Conservation (phyloP, 2,329 filamentous ascomycete species). For the Colletotrichum chrysophilum region DNA sequence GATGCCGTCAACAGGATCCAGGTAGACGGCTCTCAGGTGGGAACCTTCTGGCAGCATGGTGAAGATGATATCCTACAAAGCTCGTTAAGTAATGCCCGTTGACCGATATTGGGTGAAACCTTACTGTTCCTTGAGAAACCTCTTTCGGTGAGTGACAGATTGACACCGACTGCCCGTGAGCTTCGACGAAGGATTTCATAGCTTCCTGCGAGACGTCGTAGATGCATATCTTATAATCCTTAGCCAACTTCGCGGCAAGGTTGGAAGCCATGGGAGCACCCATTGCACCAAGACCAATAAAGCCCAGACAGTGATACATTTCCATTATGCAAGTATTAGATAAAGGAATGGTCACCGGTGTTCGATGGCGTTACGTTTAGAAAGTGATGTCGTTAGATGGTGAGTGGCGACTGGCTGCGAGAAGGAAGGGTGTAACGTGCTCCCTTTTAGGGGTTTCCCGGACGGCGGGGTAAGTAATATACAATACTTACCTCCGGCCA, state of each 20-base stretch:
- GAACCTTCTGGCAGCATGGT: background rate
- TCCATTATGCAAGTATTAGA: background rate
- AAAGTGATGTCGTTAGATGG: background rate
- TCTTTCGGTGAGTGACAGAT: background rate
- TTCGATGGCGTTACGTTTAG: background rate
- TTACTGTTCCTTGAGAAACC: background rate
- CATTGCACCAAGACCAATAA: background rate
- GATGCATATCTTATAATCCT: background rate
- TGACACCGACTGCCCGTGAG: background rate
- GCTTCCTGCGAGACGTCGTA: background rate
- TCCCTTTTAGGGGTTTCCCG: background rate
- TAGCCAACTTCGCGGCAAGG: background rate
- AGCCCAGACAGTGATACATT: background rate
- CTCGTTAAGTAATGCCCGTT: background rate
- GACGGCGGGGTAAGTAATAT: background rate
- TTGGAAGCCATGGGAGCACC: background rate
- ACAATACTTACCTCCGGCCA: background rate
- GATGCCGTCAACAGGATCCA: background rate
- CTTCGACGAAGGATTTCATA: background rate
- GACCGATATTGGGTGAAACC: background rate
- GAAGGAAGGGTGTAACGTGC: background rate
- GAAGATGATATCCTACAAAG: background rate
- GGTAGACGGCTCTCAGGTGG: background rate
- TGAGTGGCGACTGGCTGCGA: background rate
- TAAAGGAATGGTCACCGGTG: accelerated